These are phyloP conservation scores for Mesembryanthemum crystallinum DNA, from an alignment of 148 eudicot genomes.

Conservation along the genomic window DNA sequence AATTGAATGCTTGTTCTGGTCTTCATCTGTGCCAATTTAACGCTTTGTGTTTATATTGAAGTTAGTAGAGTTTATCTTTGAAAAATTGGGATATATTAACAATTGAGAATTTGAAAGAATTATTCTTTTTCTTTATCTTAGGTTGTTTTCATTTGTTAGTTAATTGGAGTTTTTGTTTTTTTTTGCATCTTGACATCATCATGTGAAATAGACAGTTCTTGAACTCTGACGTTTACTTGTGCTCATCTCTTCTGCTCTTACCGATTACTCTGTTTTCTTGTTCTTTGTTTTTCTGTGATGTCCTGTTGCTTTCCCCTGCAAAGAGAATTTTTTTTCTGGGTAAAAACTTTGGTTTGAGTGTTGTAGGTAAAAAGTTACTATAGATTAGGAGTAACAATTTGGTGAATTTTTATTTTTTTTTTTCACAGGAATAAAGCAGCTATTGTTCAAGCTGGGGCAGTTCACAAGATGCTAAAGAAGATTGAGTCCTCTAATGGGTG, in stretches of 20 bases:
- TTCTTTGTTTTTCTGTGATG: background rate
- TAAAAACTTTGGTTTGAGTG: background rate
- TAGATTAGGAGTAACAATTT: background rate
- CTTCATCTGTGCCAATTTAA: no score
- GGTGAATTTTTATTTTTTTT: background rate
- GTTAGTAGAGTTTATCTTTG: no score
- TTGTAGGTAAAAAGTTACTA: background rate
- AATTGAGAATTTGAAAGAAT: background rate
- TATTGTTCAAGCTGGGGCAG: conserved; percentile 85
- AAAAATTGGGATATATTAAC: background rate
- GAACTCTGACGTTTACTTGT: background rate
- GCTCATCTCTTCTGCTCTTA: no score
- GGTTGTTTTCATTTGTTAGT: conserved; percentile 18
- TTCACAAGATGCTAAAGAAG: conserved; percentile 84
- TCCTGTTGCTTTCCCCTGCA: conserved; percentile 10
- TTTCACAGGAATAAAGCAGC: conserved; percentile 79
- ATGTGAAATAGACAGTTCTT: conserved; percentile 8
- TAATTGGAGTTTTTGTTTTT: conserved; percentile 25
- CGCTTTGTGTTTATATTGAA: background rate
- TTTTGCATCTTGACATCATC: background rate
- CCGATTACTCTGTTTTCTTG: background rate
- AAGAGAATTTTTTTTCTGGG: background rate
- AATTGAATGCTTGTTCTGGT: conserved; percentile 16
- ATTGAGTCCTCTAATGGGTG: conserved; percentile 46
- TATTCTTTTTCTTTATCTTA: no score